Conservation (phyloP, 2,329 filamentous ascomycete species). For the Rutstroemia sp. region DNA sequence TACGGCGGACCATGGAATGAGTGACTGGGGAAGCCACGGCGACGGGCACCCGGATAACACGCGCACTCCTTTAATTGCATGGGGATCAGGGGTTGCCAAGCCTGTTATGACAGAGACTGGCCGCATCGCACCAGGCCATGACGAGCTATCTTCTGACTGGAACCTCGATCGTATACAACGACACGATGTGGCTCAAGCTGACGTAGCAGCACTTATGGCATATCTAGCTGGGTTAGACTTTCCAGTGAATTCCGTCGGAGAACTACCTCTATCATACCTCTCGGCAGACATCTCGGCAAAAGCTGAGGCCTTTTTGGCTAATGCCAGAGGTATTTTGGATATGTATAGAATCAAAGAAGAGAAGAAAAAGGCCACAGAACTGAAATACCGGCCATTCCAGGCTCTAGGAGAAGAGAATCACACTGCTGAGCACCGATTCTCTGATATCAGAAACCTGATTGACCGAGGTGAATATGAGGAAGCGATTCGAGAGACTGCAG, state of each 20-base stretch:
- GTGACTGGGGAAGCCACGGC: slow-evolving; percentile 97
- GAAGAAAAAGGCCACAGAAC: slow-evolving; percentile 65
- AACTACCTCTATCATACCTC: slow-evolving; percentile 79
- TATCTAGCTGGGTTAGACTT: slow-evolving; percentile 84
- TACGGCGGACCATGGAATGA: slow-evolving; percentile 98
- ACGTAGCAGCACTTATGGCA: slow-evolving; percentile 92
- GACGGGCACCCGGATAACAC: slow-evolving; percentile 98
- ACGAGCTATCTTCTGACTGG: slow-evolving; percentile 90
- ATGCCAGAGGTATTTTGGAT: slow-evolving; percentile 80
- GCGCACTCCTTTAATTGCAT: slow-evolving; percentile 82
- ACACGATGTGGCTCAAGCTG: slow-evolving; percentile 89
- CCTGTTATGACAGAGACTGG: slow-evolving; percentile 51
- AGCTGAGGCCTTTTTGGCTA: slow-evolving; percentile 75
- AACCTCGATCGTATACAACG: slow-evolving; percentile 69
- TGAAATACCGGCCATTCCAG: slow-evolving; percentile 71
- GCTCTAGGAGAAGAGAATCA: slow-evolving; percentile 61
- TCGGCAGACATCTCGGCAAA: slow-evolving; percentile 67
- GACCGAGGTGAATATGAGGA: slow-evolving; percentile 58
- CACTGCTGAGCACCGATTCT: slow-evolving; percentile 59
- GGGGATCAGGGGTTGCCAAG: slow-evolving; percentile 84
- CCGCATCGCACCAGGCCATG: slow-evolving; percentile 67
- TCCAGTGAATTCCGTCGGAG: slow-evolving; percentile 92
- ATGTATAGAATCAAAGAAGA: slow-evolving; percentile 95
- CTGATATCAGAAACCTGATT: slow-evolving; percentile 62
- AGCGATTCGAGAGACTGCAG: slow-evolving; percentile 71